Evolutionary conservation across 1,284 basidiomycete species (phyloP), one percentile per base, ranked within the genome.

Genomic region (Inonotus hispidus): DNA sequence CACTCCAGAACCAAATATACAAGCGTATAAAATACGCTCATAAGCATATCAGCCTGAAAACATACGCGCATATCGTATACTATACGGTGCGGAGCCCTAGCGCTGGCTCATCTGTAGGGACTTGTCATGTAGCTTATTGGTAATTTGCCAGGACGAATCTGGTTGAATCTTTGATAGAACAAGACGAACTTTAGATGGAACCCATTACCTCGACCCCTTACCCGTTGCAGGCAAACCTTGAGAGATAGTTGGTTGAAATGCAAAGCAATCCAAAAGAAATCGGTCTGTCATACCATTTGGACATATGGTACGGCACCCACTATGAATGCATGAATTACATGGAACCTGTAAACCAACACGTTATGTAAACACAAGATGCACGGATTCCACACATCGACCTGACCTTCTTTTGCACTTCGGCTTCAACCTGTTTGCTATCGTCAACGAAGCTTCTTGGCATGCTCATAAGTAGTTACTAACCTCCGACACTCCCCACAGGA

Each of bases 111-210:
- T 64, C 32, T 64, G 60, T n/a, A 58, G 27, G 10, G 61, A 32
- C 23, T 60, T 64, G 19, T 16, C 21, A 35, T 64, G 59, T 5
- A 64, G 56, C 29, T 60, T 59, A n/a, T 61, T 53, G 46, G 63
- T 64, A 50, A n/a, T 64, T 59, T 16, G 59, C 59, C 5, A 64
- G 52, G 27, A 64, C 63, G 45, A 61, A 59, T 46, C 62, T 63
- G 45, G 13, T 19, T 35, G 23, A 19, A 3, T 11, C n/a, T 27
- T 27, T 29, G 16, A 35, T 25, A 35, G 16, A 19, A 2, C 14
- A 13, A 47, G n/a, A 14, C n/a, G 10, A 27, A 3, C n/a, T 2
- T n/a, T 23, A 5, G 35, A 14, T 0, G 10, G 32, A 43, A 49
- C 7, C 8, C 16, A 43, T 21, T 25, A 63, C 62, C 62, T 59